Conservation (phyloP, 331 rosid species). For the Cydonia oblonga region DNA sequence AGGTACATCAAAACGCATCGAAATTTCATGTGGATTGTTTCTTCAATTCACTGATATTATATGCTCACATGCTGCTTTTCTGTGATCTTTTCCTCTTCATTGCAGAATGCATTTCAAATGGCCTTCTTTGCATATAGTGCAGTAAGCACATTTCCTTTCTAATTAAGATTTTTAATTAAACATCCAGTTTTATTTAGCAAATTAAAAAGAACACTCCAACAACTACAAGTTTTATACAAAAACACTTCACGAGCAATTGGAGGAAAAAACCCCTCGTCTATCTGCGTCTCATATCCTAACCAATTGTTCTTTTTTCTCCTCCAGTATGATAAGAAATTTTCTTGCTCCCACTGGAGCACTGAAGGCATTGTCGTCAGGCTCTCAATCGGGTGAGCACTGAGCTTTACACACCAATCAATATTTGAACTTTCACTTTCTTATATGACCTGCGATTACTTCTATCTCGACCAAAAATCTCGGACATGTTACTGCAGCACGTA, state of each 20-base stretch:
- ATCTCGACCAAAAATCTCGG: neutral
- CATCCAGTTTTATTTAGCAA: neutral
- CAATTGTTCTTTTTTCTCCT: neutral
- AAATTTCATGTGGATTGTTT: neutral
- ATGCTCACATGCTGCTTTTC: neutral
- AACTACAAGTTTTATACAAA: neutral
- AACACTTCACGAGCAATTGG: neutral
- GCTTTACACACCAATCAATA: neutral
- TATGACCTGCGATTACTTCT: no score
- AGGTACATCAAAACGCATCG: slow-evolving; percentile 19
- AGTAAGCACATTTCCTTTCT: neutral
- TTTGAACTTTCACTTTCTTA: no score
- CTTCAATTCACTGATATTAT: neutral
- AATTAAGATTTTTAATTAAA: no score
- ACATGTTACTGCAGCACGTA: neutral
- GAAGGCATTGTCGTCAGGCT: slow-evolving; percentile 29
- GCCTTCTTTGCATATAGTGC: slow-evolving; percentile 39
- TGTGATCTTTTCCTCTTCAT: neutral
- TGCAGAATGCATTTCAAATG: slow-evolving; percentile 64
- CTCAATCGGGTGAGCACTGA: slow-evolving; percentile 60
- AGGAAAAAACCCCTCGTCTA: neutral
- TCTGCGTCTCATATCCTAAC: neutral
- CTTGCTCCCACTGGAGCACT: slow-evolving; percentile 46
- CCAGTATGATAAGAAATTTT: no score
- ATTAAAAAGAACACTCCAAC: neutral